These are phyloP conservation scores for Eimeria acervulina DNA, from an alignment of 169 alveolate genomes.

Conservation along the genomic window DNA sequence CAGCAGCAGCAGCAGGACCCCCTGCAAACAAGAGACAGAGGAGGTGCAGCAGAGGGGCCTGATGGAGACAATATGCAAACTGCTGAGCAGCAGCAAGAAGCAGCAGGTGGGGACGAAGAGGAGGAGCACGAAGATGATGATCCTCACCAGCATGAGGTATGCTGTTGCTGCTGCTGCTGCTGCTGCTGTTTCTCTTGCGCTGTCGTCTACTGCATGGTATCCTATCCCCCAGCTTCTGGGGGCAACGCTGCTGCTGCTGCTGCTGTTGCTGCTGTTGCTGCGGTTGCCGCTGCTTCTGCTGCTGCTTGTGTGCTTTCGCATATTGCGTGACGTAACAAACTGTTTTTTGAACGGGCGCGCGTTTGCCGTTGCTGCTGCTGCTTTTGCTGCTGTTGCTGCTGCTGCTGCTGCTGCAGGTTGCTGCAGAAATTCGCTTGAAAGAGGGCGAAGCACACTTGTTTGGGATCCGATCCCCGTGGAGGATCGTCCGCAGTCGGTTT, in stretches of 20 bases:
- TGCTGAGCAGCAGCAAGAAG: conserved; percentile 3
- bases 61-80: not conserved
- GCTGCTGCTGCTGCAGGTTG: conserved; percentile 62
- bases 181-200: too few species aligned
- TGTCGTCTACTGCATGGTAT: too few species aligned
- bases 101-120: conserved; percentile 71
- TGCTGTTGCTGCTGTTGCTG: not conserved
- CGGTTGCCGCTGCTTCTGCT: not conserved
- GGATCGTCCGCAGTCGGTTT: conserved; percentile 94
- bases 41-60: not conserved
- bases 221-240: too few species aligned
- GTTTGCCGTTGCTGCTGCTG: not conserved
- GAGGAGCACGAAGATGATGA: conserved; percentile 82
- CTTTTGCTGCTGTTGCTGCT: not conserved
- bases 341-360: too few species aligned
- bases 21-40: not conserved
- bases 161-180: too few species aligned
- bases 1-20: conserved; percentile 8
- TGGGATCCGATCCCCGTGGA: conserved; percentile 93
- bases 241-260: too few species aligned
- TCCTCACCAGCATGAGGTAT: conserved; percentile 72
- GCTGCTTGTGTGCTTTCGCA: not conserved
- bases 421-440: conserved; percentile 88
- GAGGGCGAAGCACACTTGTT: conserved; percentile 91
- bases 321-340: too few species aligned